Evolutionary conservation across 768 basidiomycete genomes (phyloP), one percentile per base, ranked within the genome.

Genomic region (Trametes elegans): DNA sequence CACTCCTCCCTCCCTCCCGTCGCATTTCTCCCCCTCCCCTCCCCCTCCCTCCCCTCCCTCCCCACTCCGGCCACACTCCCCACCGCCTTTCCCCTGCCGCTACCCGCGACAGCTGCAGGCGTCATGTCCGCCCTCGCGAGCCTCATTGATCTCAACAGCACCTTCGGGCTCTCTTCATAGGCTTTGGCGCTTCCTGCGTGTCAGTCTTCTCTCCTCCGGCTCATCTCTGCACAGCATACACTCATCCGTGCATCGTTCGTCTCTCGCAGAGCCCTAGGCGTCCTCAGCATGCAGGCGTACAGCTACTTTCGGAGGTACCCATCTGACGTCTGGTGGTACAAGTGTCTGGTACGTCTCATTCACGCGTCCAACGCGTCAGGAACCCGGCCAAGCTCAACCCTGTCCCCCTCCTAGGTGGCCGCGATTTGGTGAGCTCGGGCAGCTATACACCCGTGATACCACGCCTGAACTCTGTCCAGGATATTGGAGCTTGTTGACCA

Each of bases 131-230:
- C 49, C 26, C 23, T 58, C 36, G 6, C 58, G 23, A 23, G 19
- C 42, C 41, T 59, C 51, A 57, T 57, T 13, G 53, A 55, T 43
- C 42, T 56, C 54, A 57, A 55, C 44, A 40, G 73, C 59, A 85
- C 85, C 3, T 74, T 87, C 13, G 85, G 85, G 83, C 84, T 14
- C 66, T 79, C 39, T 77, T 85, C 59, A 64, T 85, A 38, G 85
- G 85, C 29, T 84, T 83, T 58, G 75, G 78, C 2, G 67, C 74
- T 23, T 78, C 85, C 18, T 58, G 65, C 36, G 38, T 66, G 75
- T 64, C 31, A 60, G 73, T 62, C 38, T 27, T 19, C 14, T 24
- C 23, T 19, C 21, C n/a, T 27, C 3, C 5, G 34, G 28, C 9
- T 3, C 43, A 31, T 31, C 11, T 28, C n/a, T 29, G 2, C 44